Evolutionary conservation across 192 early-diverging fungal species (phyloP).

Genomic region (Blastocladiella britannica): DNA sequence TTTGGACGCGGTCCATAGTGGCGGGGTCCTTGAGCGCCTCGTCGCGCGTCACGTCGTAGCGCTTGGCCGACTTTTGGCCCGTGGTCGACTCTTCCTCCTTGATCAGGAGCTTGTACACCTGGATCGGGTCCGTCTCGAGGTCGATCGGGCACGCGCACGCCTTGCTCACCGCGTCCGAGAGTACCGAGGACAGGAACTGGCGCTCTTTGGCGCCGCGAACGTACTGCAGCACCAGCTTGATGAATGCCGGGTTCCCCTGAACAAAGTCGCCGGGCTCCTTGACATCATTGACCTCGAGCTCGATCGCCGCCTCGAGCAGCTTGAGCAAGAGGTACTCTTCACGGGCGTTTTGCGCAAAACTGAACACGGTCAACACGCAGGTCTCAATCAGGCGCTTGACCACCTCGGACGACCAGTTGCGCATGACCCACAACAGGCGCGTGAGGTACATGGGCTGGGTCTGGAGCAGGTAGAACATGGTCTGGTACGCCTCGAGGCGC

Average conservation of each 20-base stretch:
- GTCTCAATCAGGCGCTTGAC: slow-evolving; percentile 69
- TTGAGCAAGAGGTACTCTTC: slow-evolving; percentile 93
- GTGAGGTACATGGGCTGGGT: slow-evolving; percentile 87
- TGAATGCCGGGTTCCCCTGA: slow-evolving; percentile 87
- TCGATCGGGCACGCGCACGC: slow-evolving; percentile 63
- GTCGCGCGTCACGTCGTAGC: slow-evolving; percentile 53
- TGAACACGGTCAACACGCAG: slow-evolving; percentile 77
- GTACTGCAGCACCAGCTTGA: slow-evolving; percentile 89
- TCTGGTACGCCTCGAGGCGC: slow-evolving; percentile 63
- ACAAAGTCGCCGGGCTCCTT: slow-evolving; percentile 71
- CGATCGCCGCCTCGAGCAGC: slow-evolving; percentile 74
- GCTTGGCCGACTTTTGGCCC: slow-evolving; percentile 52
- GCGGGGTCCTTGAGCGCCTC: slow-evolving; percentile 69
- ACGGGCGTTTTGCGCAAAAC: slow-evolving; percentile 87
- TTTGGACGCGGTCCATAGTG: slow-evolving; percentile 39
- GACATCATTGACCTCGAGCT: slow-evolving; percentile 73
- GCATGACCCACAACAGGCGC: slow-evolving; percentile 64
- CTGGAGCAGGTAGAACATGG: slow-evolving; percentile 90
- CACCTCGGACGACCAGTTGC: slow-evolving; percentile 43
- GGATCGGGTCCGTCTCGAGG: slow-evolving; percentile 72
- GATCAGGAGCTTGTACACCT: slow-evolving; percentile 70
- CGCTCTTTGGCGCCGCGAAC: slow-evolving; percentile 75
- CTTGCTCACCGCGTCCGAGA: slow-evolving; percentile 59
- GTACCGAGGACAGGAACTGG: slow-evolving; percentile 63
- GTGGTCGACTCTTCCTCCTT: slow-evolving; percentile 76